Evolutionary conservation across 352 stramenopile species (phyloP).

Genomic region (Plasmopara halstedii): DNA sequence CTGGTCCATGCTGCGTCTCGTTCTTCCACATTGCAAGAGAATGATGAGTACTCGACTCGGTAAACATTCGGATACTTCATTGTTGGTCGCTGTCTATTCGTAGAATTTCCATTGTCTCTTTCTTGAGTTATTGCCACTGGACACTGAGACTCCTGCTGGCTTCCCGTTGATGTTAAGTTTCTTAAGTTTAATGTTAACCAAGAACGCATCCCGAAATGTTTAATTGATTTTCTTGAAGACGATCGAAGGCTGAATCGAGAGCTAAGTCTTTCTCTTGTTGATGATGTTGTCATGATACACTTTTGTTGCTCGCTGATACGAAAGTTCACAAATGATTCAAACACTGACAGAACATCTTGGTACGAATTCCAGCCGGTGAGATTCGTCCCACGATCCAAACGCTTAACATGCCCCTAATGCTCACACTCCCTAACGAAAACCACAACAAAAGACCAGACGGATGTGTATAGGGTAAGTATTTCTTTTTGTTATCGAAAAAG

Average conservation of each 20-base stretch:
- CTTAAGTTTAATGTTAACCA: conserved; percentile 20
- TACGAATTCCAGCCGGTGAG: not conserved
- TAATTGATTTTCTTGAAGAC: conserved; percentile 11
- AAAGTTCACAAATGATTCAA: conserved; percentile 19
- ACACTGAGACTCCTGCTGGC: not conserved
- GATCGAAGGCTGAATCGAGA: conserved; percentile 15
- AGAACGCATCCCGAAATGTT: conserved; percentile 15
- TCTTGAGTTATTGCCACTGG: conserved; percentile 4
- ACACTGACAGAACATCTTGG: too few species aligned
- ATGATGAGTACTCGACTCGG: conserved; percentile 11
- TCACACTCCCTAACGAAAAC: too few species aligned
- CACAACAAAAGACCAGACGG: too few species aligned
- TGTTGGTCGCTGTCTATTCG: conserved; percentile 6
- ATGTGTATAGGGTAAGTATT: too few species aligned
- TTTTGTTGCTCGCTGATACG: not conserved
- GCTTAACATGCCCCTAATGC: conserved; percentile 8
- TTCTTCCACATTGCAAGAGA: conserved; percentile 3
- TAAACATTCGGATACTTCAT: conserved; percentile 4
- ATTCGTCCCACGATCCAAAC: not conserved
- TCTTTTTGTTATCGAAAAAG: too few species aligned
- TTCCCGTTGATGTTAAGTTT: not conserved
- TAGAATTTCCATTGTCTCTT: conserved; percentile 4
- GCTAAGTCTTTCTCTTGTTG: not conserved
- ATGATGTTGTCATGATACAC: not conserved
- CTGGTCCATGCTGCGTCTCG: conserved; percentile 25